A percentile compares a stretch with the other conserved stretches of the same genome.
These are phyloP conservation scores for Yamadazyma endophytica DNA, from an alignment of 805 yeast genomes.

Conservation along the genomic window DNA sequence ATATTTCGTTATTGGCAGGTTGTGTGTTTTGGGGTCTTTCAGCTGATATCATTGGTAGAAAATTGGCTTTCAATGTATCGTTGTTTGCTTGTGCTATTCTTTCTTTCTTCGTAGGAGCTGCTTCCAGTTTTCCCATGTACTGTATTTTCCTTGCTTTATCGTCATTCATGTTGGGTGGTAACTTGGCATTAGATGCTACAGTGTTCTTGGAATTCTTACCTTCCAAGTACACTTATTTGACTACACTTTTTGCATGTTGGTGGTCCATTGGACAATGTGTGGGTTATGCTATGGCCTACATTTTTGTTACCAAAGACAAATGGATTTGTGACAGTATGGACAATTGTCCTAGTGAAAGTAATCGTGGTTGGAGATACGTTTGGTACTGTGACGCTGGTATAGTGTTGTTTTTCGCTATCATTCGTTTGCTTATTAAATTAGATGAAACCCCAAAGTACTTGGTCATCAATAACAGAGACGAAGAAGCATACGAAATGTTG, in stretches of 20 bases:
- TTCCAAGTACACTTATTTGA: slow-evolving; percentile 20
- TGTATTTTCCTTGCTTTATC: slow-evolving; percentile 19
- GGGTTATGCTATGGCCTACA: slow-evolving; percentile 50
- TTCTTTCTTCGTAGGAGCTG: slow-evolving; percentile 22
- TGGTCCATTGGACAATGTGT: slow-evolving; percentile 63
- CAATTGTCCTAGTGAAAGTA: slow-evolving; percentile 41
- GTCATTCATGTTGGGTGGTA: slow-evolving; percentile 24
- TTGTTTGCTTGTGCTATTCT: slow-evolving; percentile 18
- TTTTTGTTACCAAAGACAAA: slow-evolving; percentile 43
- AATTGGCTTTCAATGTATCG: slow-evolving; percentile 41
- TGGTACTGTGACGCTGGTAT: slow-evolving; percentile 46
- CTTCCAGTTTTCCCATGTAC: slow-evolving; percentile 22
- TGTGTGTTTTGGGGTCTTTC: slow-evolving; percentile 53
- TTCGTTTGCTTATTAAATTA: slow-evolving; percentile 29
- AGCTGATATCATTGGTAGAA: slow-evolving; percentile 54
- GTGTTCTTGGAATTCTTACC: slow-evolving; percentile 18
- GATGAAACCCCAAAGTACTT: slow-evolving; percentile 57
- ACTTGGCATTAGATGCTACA: slow-evolving; percentile 11
- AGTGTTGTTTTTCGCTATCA: slow-evolving; percentile 33
- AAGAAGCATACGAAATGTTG: slow-evolving; percentile 40
- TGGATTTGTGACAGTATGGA: slow-evolving; percentile 27
- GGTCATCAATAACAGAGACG: slow-evolving; percentile 49
- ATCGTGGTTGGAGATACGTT: slow-evolving; percentile 62
- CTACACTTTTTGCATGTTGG: slow-evolving; percentile 42
- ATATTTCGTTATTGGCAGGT: slow-evolving; percentile 46